Percentiles rank a stretch among this genome's conserved stretches.
Conservation (phyloP, 2,329 filamentous ascomycete species). For the Pseudogymnoascus sp. region DNA sequence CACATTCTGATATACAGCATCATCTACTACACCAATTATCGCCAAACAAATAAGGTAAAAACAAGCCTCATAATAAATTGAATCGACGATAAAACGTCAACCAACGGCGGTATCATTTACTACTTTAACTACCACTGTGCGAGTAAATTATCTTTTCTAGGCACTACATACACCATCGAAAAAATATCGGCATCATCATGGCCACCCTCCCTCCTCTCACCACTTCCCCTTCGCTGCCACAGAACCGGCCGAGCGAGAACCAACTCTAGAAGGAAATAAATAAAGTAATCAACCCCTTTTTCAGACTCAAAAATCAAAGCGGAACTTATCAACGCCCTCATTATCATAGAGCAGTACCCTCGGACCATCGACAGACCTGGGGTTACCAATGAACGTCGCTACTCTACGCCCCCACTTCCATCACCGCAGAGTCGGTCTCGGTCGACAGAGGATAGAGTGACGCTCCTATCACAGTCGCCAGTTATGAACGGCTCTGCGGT, state of each 20-base stretch:
- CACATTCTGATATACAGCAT: neutral
- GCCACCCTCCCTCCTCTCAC: neutral
- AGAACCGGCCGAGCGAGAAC: neutral
- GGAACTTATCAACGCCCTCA: constrained; percentile 4
- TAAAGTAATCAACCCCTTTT: neutral
- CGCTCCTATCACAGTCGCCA: neutral
- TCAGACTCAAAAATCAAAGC: constrained; percentile 3
- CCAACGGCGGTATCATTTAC: constrained; percentile 2
- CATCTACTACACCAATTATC: neutral
- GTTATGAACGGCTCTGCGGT: neutral
- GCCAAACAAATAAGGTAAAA: neutral
- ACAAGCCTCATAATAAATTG: neutral
- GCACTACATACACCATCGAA: constrained; percentile 5
- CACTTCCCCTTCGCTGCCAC: neutral
- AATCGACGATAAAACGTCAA: constrained; percentile 5
- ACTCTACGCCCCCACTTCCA: neutral
- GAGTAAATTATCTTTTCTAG: neutral
- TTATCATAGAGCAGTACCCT: neutral
- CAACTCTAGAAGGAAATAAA: neutral
- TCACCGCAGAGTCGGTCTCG: neutral
- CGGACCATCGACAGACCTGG: neutral
- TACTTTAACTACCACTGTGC: constrained; percentile 1
- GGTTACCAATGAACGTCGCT: neutral
- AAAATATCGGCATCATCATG: neutral
- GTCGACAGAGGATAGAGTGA: neutral